Evolutionary conservation across 2,329 filamentous ascomycete species (phyloP).

Genomic region (Phaeoacremonium minimum): DNA sequence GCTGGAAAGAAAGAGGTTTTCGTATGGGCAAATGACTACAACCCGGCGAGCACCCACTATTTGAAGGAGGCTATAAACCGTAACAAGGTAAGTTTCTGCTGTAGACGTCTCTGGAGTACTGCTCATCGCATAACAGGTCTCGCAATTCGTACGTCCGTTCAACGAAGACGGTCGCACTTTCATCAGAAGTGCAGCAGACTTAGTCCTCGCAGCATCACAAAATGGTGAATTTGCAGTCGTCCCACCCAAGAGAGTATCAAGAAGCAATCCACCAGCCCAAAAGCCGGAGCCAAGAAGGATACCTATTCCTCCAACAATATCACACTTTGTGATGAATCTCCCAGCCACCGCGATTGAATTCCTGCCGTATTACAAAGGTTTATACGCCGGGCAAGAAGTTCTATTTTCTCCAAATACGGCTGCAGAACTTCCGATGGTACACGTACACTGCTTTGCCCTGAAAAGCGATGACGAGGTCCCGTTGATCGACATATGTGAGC

Average conservation of each 20-base stretch:
- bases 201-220: constrained; percentile 46
- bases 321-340: constrained; percentile 98
- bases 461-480: constrained; percentile 73
- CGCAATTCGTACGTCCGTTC: constrained; percentile 69
- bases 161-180: constrained; percentile 80
- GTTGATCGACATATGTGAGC: constrained; percentile 59
- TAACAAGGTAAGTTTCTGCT: constrained; percentile 65
- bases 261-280: constrained; percentile 15
- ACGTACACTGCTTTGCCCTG: constrained; percentile 90
- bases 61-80: constrained; percentile 64
- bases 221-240: constrained; percentile 51
- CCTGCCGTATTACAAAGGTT: constrained; percentile 67
- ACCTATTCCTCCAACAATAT: constrained; percentile 67
- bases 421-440: constrained; percentile 70
- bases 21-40: constrained; percentile 96
- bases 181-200: constrained; percentile 65
- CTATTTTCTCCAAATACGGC: constrained; percentile 60
- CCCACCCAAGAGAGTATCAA: constrained; percentile 36
- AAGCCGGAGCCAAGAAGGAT: constrained; percentile 29
- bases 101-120: not conserved
- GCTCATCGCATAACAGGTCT: constrained; percentile 37
- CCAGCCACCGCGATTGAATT: constrained; percentile 87
- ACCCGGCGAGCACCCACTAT: constrained; percentile 77
- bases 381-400: constrained; percentile 68
- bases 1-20: constrained; percentile 87